Base-by-base conservation (phyloP, 2,329 filamentous ascomycete genomes). In the Colletotrichum endophyticum region DNA sequence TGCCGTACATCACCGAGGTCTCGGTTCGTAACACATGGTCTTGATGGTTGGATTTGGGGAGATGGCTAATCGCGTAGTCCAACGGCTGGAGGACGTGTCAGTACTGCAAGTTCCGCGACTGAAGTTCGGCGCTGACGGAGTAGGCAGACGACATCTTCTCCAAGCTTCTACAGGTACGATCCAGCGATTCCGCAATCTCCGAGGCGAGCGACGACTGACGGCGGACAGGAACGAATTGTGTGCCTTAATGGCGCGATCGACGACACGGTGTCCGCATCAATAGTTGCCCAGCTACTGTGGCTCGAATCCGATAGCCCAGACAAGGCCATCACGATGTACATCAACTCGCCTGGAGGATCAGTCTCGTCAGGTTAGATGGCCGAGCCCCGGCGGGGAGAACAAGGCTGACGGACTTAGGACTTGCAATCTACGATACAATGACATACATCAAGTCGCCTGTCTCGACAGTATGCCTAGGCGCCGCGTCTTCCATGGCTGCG, bases 391-490 rank as follows among this genome's bases (percentile, higher is more conserved):
- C 64, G 22, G 6, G 16, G 53, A 25, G 1, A 32, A 22, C 30
- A 19, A 8, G 6, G 63, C 66, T 67, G 56, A 77, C 12, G n/a
- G 9, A 5, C 8, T 12, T 76, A 84, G 92, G 93, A 19, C 89
- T 94, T 76, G 96, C 97, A 30, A 99, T 99, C 82, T 99, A 99
- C 89, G 97, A 99, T 84, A 99, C 97, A 15, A 99, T 99, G 96
- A 93, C 94, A 80, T 99, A 99, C 85, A 99, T 99, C 83, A 93
- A 94, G 77, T 95, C 95, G 4, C 95, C 96, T 2, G 96, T 99
- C 0, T 96, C 94, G 59, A 99, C 97, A 1, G 97, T 99, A 34
- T 99, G 97, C 82, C 92, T 99, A 59, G 97, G 97, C 9, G 95
- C 98, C 81, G 97, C 98, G 0, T 96, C 97, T 2, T 97, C 94